A percentile compares a stretch with the other conserved stretches of the same genome.
phyloP scores from a whole-genome alignment of 2,329 filamentous ascomycete genomes.

The Phyllosticta ampelicida region DNA sequence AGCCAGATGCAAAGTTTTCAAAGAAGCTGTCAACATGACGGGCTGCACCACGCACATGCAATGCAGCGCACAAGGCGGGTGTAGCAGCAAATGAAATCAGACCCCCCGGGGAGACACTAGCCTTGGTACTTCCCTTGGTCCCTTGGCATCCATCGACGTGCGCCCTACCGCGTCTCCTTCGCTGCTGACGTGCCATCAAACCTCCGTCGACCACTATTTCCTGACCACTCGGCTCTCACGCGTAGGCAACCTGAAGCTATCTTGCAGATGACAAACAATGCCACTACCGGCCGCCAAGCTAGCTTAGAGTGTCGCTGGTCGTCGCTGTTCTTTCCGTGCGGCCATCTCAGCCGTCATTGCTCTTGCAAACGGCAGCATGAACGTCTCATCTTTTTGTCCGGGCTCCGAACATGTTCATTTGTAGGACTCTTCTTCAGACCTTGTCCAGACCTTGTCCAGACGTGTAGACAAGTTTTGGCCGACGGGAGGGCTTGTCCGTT shows the following conservation, averaged over 20 bases:
- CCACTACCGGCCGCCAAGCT: neutral
- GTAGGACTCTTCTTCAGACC: too few relatives aligned
- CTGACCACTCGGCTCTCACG: too few relatives aligned
- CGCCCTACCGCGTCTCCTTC: neutral
- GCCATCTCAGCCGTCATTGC: too few relatives aligned
- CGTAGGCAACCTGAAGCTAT: neutral
- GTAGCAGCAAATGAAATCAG: too few relatives aligned
- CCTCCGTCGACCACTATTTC: neutral
- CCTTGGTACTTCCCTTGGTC: too few relatives aligned
- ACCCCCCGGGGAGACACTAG: too few relatives aligned
- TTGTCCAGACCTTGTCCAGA: neutral
- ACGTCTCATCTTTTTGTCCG: neutral
- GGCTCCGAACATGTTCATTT: neutral
- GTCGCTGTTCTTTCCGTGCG: too few relatives aligned
- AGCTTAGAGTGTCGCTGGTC: neutral
- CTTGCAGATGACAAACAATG: neutral
- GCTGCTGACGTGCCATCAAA: neutral
- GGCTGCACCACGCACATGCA: too few relatives aligned
- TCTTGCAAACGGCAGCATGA: too few relatives aligned
- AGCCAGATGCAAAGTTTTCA: too few relatives aligned
- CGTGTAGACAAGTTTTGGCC: neutral
- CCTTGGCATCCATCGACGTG: neutral
- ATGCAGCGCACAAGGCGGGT: too few relatives aligned
- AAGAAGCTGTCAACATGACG: too few relatives aligned
- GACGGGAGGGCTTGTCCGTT: neutral